Evolutionary conservation across 2,329 filamentous ascomycete genomes (phyloP).

Genomic region (Corynespora cassiicola): DNA sequence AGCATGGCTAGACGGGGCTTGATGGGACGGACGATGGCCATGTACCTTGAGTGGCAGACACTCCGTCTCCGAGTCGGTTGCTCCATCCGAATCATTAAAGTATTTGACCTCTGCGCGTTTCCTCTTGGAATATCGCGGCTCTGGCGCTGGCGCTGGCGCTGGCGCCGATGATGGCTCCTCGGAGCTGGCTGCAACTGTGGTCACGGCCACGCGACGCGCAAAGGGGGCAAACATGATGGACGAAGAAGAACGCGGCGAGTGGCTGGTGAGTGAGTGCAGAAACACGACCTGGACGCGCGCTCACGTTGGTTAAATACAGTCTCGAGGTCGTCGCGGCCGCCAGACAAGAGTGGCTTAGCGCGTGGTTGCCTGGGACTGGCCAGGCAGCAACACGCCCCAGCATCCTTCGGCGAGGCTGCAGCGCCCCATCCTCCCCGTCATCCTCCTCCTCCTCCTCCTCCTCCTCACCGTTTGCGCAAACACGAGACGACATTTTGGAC

Average conservation of each 20-base stretch:
- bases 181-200: too few relatives aligned
- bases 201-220: neutral
- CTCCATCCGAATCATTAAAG: neutral
- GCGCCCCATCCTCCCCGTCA: too few relatives aligned
- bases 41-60: conserved; percentile 4
- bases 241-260: neutral
- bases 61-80: conserved; percentile 6
- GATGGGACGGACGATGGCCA: neutral
- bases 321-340: neutral
- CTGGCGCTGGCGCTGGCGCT: neutral
- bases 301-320: conserved; percentile 1
- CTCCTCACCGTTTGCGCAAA: too few relatives aligned
- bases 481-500: too few relatives aligned
- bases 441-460: too few relatives aligned
- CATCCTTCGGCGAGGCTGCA: too few relatives aligned
- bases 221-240: neutral
- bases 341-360: neutral
- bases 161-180: neutral
- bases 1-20: neutral
- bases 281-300: conserved; percentile 1
- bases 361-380: conserved; percentile 2
- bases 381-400: too few relatives aligned
- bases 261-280: neutral
- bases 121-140: conserved; percentile 16
- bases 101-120: conserved; percentile 9